Percentiles rank a stretch among this genome's conserved stretches.
Evolutionary conservation across 2,329 filamentous ascomycete species (phyloP).

Genomic region (Microdochium bolleyi): DNA sequence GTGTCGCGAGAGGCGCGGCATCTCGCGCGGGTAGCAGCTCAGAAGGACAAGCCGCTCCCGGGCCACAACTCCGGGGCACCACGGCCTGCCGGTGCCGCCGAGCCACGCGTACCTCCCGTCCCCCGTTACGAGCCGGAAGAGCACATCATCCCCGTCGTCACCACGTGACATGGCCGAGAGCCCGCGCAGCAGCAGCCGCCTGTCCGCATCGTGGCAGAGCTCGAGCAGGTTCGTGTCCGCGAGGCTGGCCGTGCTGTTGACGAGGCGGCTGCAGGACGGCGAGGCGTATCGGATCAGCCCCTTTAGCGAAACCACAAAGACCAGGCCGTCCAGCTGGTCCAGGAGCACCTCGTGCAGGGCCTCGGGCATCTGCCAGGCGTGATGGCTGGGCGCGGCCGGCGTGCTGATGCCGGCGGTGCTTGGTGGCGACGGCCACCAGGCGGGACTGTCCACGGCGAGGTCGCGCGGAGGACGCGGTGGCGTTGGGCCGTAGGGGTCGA

Average conservation of each 20-base stretch:
- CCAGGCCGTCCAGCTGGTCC: neutral
- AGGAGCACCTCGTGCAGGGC: neutral
- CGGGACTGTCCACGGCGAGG: too few relatives aligned
- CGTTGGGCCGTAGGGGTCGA: too few relatives aligned
- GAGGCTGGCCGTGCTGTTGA: neutral
- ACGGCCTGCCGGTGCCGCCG: neutral
- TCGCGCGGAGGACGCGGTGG: too few relatives aligned
- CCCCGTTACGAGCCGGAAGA: neutral
- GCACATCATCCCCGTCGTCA: neutral
- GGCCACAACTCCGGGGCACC: neutral
- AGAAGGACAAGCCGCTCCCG: neutral
- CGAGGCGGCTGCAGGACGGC: neutral
- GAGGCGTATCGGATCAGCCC: neutral
- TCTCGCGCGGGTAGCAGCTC: neutral
- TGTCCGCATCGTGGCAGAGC: neutral
- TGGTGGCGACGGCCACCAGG: too few relatives aligned
- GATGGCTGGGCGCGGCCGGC: neutral
- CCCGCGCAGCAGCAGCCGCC: neutral
- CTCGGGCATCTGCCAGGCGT: neutral
- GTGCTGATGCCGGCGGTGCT: too few relatives aligned
- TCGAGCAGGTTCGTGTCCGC: neutral
- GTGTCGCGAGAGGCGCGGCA: neutral
- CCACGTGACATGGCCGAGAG: neutral
- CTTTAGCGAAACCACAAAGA: neutral
- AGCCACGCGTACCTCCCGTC: neutral